Base-by-base conservation (phyloP, 352 stramenopile genomes). In the Pythium guiyangense region DNA sequence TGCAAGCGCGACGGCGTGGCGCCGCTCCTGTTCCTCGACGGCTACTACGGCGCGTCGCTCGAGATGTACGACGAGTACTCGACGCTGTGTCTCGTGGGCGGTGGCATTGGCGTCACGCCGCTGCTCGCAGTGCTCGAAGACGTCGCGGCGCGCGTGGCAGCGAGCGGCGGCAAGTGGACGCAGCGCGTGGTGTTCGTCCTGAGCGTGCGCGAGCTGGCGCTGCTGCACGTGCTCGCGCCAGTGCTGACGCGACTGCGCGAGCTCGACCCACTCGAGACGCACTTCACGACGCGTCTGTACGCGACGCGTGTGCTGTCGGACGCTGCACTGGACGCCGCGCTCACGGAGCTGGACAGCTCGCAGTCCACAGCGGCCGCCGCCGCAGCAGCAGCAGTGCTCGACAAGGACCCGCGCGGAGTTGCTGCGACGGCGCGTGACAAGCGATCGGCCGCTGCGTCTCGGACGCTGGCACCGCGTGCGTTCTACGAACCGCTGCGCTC, bases 1-100 rank as follows among this genome's bases (percentile, higher is more conserved):
- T 86, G 73, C 57, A 51, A 63, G 44, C 42, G 22, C 46, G 53
- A 22, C 22, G 22, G 63, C 27, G 49, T 60, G 2, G 8, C 56
- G 4, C 69, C 71, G 9, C 58, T 44, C 3, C 27, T 84, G n/a
- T 76, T 71, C 49, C 63, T 79, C 51, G 74, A 84, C 50, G 74
- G 66, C 22, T 79, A 62, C 43, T 83, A 83, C 31, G 68, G 62
- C 18, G 54, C 52, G 29, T 73, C 71, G 9, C 60, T 77, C 10
- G 60, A 64, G 25, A 45, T 52, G 49, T 75, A 78, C 52, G 42
- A 68, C 12, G 52, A 71, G 35, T 79, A 78, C 54, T n/a, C 50
- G 43, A 75, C 64, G 2, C 26, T 83, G 27, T 69, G 59, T 18
- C 39, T 78, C 1, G 35, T 78, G 1, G 66, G 48, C 14, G 65